Percentiles rank a stretch among this genome's conserved stretches.
These are phyloP conservation scores for Fusarium lateritium DNA, from an alignment of 2,329 filamentous ascomycete species.

Conservation along the genomic window DNA sequence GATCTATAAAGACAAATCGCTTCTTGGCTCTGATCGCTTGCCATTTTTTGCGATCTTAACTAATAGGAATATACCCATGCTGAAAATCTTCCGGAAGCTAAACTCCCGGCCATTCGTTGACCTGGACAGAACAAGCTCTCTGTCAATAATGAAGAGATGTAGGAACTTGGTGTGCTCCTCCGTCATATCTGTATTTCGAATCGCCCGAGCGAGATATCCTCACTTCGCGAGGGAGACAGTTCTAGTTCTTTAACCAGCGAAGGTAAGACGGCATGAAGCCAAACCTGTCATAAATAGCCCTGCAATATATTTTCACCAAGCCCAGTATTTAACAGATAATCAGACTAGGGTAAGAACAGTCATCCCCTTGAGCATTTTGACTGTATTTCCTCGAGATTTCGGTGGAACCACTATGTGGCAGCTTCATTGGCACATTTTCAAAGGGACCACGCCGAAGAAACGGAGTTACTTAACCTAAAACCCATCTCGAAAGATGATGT, in stretches of 20 bases:
- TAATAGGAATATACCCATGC: neutral
- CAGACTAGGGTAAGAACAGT: neutral
- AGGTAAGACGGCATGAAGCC: neutral
- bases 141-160: neutral
- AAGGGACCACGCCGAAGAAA: too few relatives aligned
- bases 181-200: neutral
- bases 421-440: too few relatives aligned
- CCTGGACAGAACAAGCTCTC: neutral
- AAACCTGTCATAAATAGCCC: neutral
- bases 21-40: neutral
- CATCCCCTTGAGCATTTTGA: neutral
- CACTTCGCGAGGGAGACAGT: neutral
- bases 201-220: neutral
- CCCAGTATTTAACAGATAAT: neutral
- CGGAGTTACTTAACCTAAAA: too few relatives aligned
- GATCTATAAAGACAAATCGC: neutral
- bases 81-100: neutral
- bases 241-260: neutral
- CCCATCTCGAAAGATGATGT: neutral
- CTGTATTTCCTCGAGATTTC: neutral
- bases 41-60: neutral
- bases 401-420: too few relatives aligned
- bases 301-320: neutral
- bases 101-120: neutral
- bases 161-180: neutral